Conservation (phyloP, 345 rosid species). For the Pistacia atlantica region DNA sequence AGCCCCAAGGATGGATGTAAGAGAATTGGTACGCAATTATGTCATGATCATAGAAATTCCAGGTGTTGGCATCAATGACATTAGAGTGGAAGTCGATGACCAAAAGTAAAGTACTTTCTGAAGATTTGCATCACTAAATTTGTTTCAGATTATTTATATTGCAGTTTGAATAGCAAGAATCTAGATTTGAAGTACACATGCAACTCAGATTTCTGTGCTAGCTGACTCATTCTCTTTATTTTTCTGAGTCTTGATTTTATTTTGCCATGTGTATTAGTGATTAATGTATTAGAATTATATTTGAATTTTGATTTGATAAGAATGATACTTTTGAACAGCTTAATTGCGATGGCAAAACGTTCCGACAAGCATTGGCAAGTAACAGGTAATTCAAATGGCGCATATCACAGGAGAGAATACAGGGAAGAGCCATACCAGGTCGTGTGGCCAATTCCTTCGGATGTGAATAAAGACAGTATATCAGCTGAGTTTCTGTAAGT, state of each 20-base stretch:
- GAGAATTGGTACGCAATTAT: constrained; percentile 49
- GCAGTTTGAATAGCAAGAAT: neutral
- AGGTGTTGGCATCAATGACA: constrained; percentile 59
- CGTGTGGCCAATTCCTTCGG: constrained; percentile 66
- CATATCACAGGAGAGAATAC: constrained; percentile 61
- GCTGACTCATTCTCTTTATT: neutral
- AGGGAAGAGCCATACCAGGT: constrained; percentile 59
- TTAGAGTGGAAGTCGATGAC: constrained; percentile 75
- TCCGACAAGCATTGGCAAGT: constrained; percentile 29
- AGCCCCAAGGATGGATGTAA: constrained; percentile 65
- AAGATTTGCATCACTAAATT: neutral
- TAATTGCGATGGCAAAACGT: constrained; percentile 60
- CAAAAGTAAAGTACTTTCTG: constrained; percentile 37
- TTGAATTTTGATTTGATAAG: constrained; percentile 10
- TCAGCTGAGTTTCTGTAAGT: constrained; percentile 82
- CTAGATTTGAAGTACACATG: neutral
- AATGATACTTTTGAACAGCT: constrained; percentile 37
- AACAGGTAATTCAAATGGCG: constrained; percentile 32
- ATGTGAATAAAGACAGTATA: constrained; percentile 59
- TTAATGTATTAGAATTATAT: neutral
- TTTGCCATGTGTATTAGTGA: neutral
- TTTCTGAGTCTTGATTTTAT: neutral
- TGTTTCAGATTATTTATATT: neutral
- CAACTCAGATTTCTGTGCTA: neutral
- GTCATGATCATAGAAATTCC: constrained; percentile 69